A percentile compares a stretch with the other conserved stretches of the same genome.
phyloP scores from a whole-genome alignment of 176 grass and related monocot species.

The Areca catechu region DNA sequence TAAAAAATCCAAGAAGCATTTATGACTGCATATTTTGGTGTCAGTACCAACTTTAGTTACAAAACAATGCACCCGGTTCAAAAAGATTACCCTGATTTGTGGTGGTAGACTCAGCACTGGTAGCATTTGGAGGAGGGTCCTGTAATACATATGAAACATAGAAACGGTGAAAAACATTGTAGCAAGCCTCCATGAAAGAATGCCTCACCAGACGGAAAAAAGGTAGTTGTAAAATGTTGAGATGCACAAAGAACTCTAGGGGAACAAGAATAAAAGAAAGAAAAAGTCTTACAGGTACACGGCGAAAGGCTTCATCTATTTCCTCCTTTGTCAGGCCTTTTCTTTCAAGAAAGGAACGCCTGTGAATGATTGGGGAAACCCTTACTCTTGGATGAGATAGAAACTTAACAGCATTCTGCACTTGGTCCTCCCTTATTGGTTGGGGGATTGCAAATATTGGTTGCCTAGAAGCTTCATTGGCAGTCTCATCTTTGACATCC shows the following conservation, averaged over 20 bases:
- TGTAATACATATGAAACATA: slow-evolving; percentile 26
- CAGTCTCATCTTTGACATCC: slow-evolving; percentile 10
- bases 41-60: too few relatives aligned
- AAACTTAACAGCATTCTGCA: slow-evolving; percentile 82
- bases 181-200: too few relatives aligned
- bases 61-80: too few relatives aligned
- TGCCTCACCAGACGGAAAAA: too few relatives aligned
- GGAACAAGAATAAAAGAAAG: background rate
- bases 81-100: slow-evolving; percentile 6
- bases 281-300: slow-evolving; percentile 51
- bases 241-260: background rate
- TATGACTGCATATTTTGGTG: too few relatives aligned
- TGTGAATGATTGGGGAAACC: slow-evolving; percentile 49
- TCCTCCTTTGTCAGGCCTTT: slow-evolving; percentile 76
- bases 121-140: slow-evolving; percentile 46
- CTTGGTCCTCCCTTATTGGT: slow-evolving; percentile 57
- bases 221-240: too few relatives aligned
- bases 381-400: slow-evolving; percentile 86
- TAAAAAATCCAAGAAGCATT: too few relatives aligned
- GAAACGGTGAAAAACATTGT: too few relatives aligned
- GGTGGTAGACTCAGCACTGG: background rate
- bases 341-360: slow-evolving; percentile 77
- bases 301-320: slow-evolving; percentile 80
- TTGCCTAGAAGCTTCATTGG: slow-evolving; percentile 11
- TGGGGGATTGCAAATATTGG: slow-evolving; percentile 28